These are phyloP conservation scores for Pseudocercospora vitis DNA, from an alignment of 2,329 filamentous ascomycete species.

Conservation along the genomic window DNA sequence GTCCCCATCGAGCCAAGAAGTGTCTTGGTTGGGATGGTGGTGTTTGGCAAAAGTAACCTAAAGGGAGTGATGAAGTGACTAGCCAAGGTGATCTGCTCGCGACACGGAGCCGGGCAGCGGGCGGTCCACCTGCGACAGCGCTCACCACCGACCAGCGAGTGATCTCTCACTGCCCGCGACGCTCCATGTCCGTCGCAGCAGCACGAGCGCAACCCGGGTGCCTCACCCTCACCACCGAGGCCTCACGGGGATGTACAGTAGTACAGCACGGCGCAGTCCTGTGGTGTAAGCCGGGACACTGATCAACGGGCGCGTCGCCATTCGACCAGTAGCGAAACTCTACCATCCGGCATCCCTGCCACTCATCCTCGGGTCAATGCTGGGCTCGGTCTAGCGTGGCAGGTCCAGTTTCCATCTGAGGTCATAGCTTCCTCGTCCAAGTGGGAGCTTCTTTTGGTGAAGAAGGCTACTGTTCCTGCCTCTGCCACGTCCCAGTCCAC, in stretches of 20 bases:
- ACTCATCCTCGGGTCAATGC: background rate
- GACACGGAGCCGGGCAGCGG: background rate
- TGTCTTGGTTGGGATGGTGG: conserved; percentile 1
- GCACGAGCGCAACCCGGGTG: background rate
- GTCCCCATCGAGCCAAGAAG: background rate
- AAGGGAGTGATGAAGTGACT: background rate
- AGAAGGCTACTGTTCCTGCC: conserved; percentile 1
- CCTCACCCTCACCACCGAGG: too few relatives aligned
- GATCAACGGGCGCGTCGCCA: background rate
- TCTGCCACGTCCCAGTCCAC: background rate
- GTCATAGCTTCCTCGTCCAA: conserved; percentile 3
- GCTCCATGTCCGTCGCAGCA: background rate
- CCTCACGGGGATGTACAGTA: too few relatives aligned
- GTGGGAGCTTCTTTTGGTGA: conserved; percentile 7
- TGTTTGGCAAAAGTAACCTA: conserved; percentile 2
- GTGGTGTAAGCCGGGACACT: background rate
- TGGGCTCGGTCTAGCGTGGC: background rate
- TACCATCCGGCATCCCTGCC: background rate
- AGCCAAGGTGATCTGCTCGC: background rate
- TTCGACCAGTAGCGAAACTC: background rate
- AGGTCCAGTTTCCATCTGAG: background rate
- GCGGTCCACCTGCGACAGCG: background rate
- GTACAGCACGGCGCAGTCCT: too few relatives aligned
- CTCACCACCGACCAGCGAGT: background rate
- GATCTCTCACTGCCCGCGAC: background rate